Evolutionary conservation across 441 rosid genomes (phyloP).

Genomic region (Gossypium davidsonii): DNA sequence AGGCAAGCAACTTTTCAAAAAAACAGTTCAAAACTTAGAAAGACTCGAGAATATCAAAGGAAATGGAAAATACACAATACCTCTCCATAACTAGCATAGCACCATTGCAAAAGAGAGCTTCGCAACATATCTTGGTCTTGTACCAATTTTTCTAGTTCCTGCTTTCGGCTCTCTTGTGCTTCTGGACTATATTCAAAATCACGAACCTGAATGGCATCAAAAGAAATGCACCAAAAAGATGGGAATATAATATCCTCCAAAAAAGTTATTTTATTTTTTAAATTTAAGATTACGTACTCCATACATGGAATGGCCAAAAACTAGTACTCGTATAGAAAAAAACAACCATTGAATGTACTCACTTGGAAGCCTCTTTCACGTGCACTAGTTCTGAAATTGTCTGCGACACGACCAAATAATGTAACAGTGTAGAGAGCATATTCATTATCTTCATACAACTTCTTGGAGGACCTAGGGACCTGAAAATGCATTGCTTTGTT

Average conservation of each 20-base stretch:
- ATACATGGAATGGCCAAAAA: background rate
- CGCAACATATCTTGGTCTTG: slow-evolving; percentile 77
- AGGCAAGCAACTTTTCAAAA: slow-evolving; percentile 14
- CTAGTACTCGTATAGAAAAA: slow-evolving; percentile 2
- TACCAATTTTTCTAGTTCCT: slow-evolving; percentile 70
- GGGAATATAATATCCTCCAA: slow-evolving; percentile 12
- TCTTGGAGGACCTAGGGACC: slow-evolving; percentile 97
- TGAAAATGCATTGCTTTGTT: slow-evolving; percentile 29
- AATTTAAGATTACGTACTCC: background rate
- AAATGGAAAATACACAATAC: slow-evolving; percentile 26
- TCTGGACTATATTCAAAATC: slow-evolving; percentile 89
- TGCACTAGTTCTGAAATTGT: slow-evolving; percentile 71
- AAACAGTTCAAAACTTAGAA: background rate
- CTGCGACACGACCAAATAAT: slow-evolving; percentile 80
- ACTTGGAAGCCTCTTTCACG: slow-evolving; percentile 93
- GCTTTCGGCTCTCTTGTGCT: slow-evolving; percentile 79
- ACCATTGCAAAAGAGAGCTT: slow-evolving; percentile 95
- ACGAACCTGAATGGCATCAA: slow-evolving; percentile 52
- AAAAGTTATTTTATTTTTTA: background rate
- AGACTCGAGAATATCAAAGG: background rate
- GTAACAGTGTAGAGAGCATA: slow-evolving; percentile 91
- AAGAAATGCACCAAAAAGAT: slow-evolving; percentile 5
- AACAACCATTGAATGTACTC: slow-evolving; percentile 28
- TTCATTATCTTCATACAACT: slow-evolving; percentile 89
- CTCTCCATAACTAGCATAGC: slow-evolving; percentile 96